Percentiles rank a stretch among this genome's conserved stretches.
Conservation (phyloP, 805 yeast genomes). For the Nakazawaea sp. region DNA sequence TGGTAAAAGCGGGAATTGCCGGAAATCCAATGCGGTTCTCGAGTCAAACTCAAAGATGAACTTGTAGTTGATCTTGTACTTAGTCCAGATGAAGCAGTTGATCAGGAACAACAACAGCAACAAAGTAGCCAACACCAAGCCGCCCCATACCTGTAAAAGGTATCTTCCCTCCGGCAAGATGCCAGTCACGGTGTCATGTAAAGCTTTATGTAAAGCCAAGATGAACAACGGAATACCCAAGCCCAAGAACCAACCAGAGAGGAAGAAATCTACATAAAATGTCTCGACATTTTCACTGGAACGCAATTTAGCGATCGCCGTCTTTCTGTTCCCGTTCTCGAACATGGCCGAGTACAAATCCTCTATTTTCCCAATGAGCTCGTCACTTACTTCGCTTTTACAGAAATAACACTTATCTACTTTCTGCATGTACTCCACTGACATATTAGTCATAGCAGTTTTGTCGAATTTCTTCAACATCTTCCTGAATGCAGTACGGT, state of each 20-base stretch:
- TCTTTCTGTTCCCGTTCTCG: conserved; percentile 66
- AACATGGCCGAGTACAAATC: conserved; percentile 59
- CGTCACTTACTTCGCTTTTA: conserved; percentile 61
- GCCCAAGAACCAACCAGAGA: conserved; percentile 67
- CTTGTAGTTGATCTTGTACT: conserved; percentile 75
- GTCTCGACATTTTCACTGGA: conserved; percentile 30
- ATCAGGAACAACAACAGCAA: conserved; percentile 57
- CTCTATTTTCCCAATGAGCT: conserved; percentile 55
- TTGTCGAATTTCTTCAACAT: conserved; percentile 90
- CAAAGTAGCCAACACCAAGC: conserved; percentile 64
- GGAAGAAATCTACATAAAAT: conserved; percentile 44
- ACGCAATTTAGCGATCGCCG: conserved; percentile 63
- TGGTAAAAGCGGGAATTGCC: conserved; percentile 62
- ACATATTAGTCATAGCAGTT: conserved; percentile 37
- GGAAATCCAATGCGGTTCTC: conserved; percentile 55
- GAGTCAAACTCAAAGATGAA: conserved; percentile 87
- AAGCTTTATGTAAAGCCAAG: conserved; percentile 43
- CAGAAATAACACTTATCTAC: conserved; percentile 54
- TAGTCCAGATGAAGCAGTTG: conserved; percentile 68
- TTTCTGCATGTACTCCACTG: conserved; percentile 46
- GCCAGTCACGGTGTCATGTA: conserved; percentile 27
- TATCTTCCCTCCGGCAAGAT: conserved; percentile 48
- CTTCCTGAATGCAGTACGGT: conserved; percentile 85
- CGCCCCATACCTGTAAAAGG: conserved; percentile 87
- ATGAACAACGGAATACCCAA: conserved; percentile 61